phyloP scores from a whole-genome alignment of 257 asterid species.

The Nicotiana noctiflora region DNA sequence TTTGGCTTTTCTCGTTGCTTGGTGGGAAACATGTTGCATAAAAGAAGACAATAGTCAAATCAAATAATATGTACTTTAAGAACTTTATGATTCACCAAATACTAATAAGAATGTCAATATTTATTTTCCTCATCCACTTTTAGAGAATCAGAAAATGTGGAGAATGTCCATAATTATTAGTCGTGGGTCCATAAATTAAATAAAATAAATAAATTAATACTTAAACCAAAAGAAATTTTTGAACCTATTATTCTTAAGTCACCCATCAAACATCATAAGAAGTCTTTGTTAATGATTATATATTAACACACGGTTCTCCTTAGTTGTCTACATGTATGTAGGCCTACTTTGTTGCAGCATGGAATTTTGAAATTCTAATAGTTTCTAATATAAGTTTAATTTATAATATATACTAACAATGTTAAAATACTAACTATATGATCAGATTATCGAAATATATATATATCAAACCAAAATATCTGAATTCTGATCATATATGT shows the following conservation, averaged over 20 bases:
- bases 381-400: background rate
- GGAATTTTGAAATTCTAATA: background rate
- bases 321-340: slow-evolving; percentile 12
- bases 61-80: background rate
- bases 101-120: background rate
- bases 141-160: background rate
- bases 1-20: background rate
- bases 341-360: slow-evolving; percentile 6
- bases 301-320: background rate
- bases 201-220: background rate
- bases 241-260: background rate
- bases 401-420: background rate
- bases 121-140: background rate
- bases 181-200: slow-evolving; percentile 5
- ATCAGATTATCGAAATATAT: too few species aligned
- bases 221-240: background rate
- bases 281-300: slow-evolving; percentile 11
- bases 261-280: background rate
- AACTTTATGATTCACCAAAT: background rate
- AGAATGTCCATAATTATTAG: slow-evolving; percentile 3
- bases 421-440: too few species aligned
- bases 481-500: background rate
- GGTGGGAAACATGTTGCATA: slow-evolving; percentile 3
- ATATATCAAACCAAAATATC: background rate
- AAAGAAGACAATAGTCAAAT: slow-evolving; percentile 11